Conservation (phyloP, 2,329 filamentous ascomycete species). For the Fusarium papillatum region DNA sequence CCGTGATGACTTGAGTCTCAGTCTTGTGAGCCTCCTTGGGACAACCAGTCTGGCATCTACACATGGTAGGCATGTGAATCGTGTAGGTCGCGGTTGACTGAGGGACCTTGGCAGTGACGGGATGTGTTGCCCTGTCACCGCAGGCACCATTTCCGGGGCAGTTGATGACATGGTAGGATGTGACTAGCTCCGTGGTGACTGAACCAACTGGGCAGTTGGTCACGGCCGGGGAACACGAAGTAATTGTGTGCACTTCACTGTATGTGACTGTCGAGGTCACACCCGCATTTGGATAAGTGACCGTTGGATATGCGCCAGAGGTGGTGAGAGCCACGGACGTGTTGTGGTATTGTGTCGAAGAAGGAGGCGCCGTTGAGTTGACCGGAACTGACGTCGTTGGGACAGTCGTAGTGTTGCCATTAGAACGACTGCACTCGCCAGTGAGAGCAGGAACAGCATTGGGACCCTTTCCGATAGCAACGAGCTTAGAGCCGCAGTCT, state of each 20-base stretch:
- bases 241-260: slow-evolving; percentile 49
- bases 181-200: slow-evolving; percentile 46
- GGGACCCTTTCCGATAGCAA: slow-evolving; percentile 56
- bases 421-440: slow-evolving; percentile 46
- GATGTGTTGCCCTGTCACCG: not conserved
- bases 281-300: not conserved
- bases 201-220: slow-evolving; percentile 45
- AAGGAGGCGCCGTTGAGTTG: slow-evolving; percentile 10
- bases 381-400: slow-evolving; percentile 20
- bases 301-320: not conserved
- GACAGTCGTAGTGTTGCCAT: slow-evolving; percentile 25
- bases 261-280: slow-evolving; percentile 46
- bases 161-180: slow-evolving; percentile 49
- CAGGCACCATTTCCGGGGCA: slow-evolving; percentile 45
- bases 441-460: slow-evolving; percentile 48
- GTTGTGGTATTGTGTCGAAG: slow-evolving; percentile 29
- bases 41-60: not conserved
- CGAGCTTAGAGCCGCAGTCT: slow-evolving; percentile 54
- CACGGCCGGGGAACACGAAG: slow-evolving; percentile 45
- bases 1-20: not conserved
- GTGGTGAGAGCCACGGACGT: slow-evolving; percentile 19
- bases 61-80: not conserved
- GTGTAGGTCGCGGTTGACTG: not conserved
- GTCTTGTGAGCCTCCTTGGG: not conserved
- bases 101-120: not conserved